Conservation (phyloP, 2,329 filamentous ascomycete species). For the Leptographium lundbergii region DNA sequence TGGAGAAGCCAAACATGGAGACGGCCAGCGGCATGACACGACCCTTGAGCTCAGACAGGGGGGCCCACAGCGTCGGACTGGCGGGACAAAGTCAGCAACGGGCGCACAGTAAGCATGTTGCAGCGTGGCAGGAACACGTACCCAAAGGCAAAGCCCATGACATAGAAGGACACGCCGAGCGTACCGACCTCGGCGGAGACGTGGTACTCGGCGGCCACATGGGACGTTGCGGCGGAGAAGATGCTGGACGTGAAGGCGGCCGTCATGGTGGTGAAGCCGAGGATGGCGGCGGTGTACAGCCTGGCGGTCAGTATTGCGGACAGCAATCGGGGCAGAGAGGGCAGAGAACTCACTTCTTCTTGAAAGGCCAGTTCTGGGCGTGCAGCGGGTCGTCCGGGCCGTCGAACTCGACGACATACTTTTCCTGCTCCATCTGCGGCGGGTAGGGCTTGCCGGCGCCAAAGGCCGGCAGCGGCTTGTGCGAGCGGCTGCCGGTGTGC, state of each 20-base stretch:
- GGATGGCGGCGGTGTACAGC: constrained; percentile 49
- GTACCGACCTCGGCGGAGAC: constrained; percentile 51
- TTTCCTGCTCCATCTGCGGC: constrained; percentile 53
- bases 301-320: constrained; percentile 18
- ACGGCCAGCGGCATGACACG: constrained; percentile 49
- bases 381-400: constrained; percentile 73
- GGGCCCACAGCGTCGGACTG: constrained; percentile 56
- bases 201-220: constrained; percentile 43
- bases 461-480: constrained; percentile 52
- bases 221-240: constrained; percentile 53
- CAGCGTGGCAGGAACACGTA: constrained; percentile 2
- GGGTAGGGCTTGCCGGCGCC: constrained; percentile 66
- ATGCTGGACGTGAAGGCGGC: constrained; percentile 63
- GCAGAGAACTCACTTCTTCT: constrained; percentile 54
- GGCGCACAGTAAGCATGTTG: no score
- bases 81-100: not conserved
- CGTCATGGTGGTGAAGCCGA: constrained; percentile 62
- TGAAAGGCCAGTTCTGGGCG: constrained; percentile 74
- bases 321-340: no score
- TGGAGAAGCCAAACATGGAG: constrained; percentile 55
- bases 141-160: constrained; percentile 60
- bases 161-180: constrained; percentile 55
- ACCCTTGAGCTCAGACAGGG: constrained; percentile 59
- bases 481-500: constrained; percentile 28
- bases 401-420: constrained; percentile 72